A percentile compares a stretch with the other conserved stretches of the same genome.
phyloP scores from a whole-genome alignment of 2,329 filamentous ascomycete species.

The Calonectria pauciramosa region DNA sequence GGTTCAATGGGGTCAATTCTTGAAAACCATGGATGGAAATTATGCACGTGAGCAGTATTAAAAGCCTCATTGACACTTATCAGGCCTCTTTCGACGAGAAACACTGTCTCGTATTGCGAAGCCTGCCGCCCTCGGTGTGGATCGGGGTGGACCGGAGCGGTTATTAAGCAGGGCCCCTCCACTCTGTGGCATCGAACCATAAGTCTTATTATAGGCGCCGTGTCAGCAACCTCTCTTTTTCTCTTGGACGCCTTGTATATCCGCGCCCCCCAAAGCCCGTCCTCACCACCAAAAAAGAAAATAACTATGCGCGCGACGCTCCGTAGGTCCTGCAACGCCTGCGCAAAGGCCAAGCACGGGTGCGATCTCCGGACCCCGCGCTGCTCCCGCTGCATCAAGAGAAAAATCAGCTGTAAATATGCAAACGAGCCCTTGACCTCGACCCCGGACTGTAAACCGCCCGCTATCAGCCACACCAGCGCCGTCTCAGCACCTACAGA shows the following conservation, averaged over 20 bases:
- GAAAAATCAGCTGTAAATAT: slow-evolving; percentile 63
- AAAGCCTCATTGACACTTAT: not conserved
- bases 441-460: slow-evolving; percentile 24
- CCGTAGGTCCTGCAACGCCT: slow-evolving; percentile 68
- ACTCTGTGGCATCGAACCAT: not conserved
- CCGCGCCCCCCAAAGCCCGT: not conserved
- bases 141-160: slow-evolving; percentile 9
- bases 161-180: slow-evolving; percentile 3
- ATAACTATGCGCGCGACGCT: slow-evolving; percentile 66
- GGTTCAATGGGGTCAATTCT: not conserved
- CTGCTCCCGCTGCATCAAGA: slow-evolving; percentile 68
- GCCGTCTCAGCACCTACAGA: not conserved
- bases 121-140: not conserved
- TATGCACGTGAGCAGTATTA: not conserved
- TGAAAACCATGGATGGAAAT: too few species aligned
- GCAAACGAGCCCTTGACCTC: slow-evolving; percentile 65
- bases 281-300: not conserved
- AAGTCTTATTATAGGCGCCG: slow-evolving; percentile 1
- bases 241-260: not conserved
- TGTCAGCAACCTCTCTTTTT: not conserved
- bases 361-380: slow-evolving; percentile 68
- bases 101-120: not conserved
- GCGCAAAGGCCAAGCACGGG: slow-evolving; percentile 67
- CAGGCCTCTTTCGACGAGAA: not conserved
- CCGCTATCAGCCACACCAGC: not conserved